phyloP scores from a whole-genome alignment of 768 basidiomycete species.

The Mycena crocata region DNA sequence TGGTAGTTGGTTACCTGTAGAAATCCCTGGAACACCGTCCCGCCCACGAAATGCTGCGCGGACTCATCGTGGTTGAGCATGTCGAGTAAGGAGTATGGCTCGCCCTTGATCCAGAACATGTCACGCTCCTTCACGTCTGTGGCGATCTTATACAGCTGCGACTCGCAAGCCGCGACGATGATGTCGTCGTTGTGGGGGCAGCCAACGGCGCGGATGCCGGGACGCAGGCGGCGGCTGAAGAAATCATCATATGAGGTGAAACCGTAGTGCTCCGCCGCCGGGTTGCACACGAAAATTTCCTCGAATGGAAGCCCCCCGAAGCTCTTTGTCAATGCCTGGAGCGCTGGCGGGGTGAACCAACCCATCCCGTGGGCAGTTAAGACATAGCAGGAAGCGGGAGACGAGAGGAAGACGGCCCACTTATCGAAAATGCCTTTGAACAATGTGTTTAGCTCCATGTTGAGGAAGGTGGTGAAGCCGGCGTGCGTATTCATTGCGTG shows the following conservation, averaged over 20 bases:
- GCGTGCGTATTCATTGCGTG: slow-evolving; percentile 5
- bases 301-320: slow-evolving; percentile 21
- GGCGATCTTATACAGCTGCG: slow-evolving; percentile 49
- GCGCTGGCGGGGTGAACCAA: slow-evolving; percentile 1
- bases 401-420: slow-evolving; percentile 1
- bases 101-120: slow-evolving; percentile 62
- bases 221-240: slow-evolving; percentile 53
- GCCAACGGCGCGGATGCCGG: slow-evolving; percentile 48
- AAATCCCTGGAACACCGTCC: slow-evolving; percentile 59
- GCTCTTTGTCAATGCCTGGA: background rate
- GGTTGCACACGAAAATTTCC: slow-evolving; percentile 34
- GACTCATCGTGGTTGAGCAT: slow-evolving; percentile 53
- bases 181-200: slow-evolving; percentile 36
- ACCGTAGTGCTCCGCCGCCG: slow-evolving; percentile 48
- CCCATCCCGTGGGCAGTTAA: background rate
- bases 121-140: slow-evolving; percentile 49
- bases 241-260: slow-evolving; percentile 55
- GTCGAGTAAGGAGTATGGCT: slow-evolving; percentile 60
- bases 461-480: slow-evolving; percentile 1
- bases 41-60: slow-evolving; percentile 54
- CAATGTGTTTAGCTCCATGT: background rate
- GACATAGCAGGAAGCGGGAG: slow-evolving; percentile 4
- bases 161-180: slow-evolving; percentile 60
- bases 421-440: background rate
- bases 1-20: slow-evolving; percentile 61